Evolutionary conservation across 345 rosid species (phyloP), one percentile per base, ranked within the genome.

Genomic region (Gynandropsis gynandra): DNA sequence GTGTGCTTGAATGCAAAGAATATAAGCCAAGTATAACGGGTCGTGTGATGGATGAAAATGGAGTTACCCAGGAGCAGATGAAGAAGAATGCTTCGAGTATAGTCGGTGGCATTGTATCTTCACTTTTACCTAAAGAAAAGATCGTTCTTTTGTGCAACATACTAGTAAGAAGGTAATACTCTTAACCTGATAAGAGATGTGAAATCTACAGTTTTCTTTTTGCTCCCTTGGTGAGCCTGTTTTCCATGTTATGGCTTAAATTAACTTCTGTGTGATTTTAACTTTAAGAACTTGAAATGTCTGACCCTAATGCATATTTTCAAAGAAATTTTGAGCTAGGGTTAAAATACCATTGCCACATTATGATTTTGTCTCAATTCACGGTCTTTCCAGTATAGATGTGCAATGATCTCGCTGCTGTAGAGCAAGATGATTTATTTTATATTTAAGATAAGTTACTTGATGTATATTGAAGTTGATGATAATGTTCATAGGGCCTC

Each of bases 21-120:
- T 92, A 92, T 73, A 92, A 85, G 72, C 88, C 78, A 46, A 79
- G 70, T 69, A 74, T 75, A 56, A 80, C 80, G 33, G 98, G 97
- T 61, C 85, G 95, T 33, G 98, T 87, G 62, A 74, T 87, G 74
- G 88, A 85, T 76, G 98, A 80, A 67, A 82, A 64, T 58, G 79
- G 71, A 38, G 74, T 72, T 57, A 76, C 98, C 11, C 46, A 69
- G 29, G 98, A 85, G 71, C 79, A 92, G 79, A 63, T 70, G 81
- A 92, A 85, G 79, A 92, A 85, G 62, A 87, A 78, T 61, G 73
- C 83, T 47, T 84, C 95, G 21, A 67, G 47, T 75, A 73, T 62
- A 64, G 82, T 79, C 70, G 78, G 78, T 56, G 76, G 81, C 55
- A 75, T 82, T 58, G 64, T 92, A 47, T 63, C 72, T 66, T 79